These are phyloP conservation scores for Cercophora samala DNA, from an alignment of 495 filamentous ascomycete species.

Conservation along the genomic window DNA sequence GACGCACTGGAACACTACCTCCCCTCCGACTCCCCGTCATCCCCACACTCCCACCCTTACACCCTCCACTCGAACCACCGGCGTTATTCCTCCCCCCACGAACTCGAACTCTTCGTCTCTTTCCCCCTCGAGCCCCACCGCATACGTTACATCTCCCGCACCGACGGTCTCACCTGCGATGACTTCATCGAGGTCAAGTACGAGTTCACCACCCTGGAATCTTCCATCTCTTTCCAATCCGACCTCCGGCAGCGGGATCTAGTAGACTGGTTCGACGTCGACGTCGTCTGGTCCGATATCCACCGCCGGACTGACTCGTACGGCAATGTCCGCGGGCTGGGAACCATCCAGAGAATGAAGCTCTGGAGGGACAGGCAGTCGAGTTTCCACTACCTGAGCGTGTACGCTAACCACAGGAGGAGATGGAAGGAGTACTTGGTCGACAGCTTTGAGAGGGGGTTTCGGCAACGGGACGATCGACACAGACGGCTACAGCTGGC, in stretches of 20 bases:
- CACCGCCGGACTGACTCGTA: constrained; percentile 35
- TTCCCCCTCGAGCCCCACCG: constrained; percentile 34
- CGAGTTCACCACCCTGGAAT: constrained; percentile 37
- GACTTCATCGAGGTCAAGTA: constrained; percentile 37
- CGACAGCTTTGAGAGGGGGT: constrained; percentile 32
- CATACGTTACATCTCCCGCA: constrained; percentile 31
- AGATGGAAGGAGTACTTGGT: constrained; percentile 37
- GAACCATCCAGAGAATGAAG: constrained; percentile 38
- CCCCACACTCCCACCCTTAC: constrained; percentile 31
- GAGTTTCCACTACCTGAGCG: constrained; percentile 33
- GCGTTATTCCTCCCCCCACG: constrained; percentile 33
- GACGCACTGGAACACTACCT: constrained; percentile 38
- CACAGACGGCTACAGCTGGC: constrained; percentile 31
- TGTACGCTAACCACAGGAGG: constrained; percentile 35
- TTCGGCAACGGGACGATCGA: constrained; percentile 34
- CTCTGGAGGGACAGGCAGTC: constrained; percentile 38
- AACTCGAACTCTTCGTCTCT: constrained; percentile 36
- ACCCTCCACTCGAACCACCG: constrained; percentile 37
- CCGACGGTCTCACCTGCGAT: constrained; percentile 32
- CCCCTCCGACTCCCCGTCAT: constrained; percentile 31
- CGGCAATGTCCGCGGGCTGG: constrained; percentile 36
- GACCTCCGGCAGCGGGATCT: constrained; percentile 34
- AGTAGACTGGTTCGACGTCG: constrained; percentile 38
- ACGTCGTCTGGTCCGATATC: constrained; percentile 37
- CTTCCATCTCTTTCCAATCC: constrained; percentile 35